Percentiles rank a stretch among this genome's conserved stretches.
These are phyloP conservation scores for Dalbergia oliveri DNA, from an alignment of 306 rosid species.

Conservation along the genomic window DNA sequence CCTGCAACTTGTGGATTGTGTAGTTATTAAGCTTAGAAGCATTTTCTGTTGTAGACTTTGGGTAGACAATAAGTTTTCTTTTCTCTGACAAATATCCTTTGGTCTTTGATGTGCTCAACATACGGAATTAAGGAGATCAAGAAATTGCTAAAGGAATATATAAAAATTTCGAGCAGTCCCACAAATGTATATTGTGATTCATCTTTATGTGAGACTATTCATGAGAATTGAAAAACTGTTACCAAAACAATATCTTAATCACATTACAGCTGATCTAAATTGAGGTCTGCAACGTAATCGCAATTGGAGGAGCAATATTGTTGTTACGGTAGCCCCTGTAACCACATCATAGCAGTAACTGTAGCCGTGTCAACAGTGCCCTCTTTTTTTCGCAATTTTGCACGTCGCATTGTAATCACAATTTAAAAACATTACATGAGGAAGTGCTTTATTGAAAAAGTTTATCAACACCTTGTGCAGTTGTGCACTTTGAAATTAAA, in stretches of 20 bases:
- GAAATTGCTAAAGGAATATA: background rate
- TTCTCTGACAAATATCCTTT: conserved; percentile 33
- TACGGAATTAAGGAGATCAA: background rate
- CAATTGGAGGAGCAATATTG: too few relatives aligned
- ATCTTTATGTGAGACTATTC: background rate
- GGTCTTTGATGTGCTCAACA: conserved; percentile 11
- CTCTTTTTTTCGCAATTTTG: too few relatives aligned
- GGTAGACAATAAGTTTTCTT: conserved; percentile 42
- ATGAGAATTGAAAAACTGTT: background rate
- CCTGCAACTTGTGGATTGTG: conserved; percentile 25
- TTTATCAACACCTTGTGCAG: background rate
- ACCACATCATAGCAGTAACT: too few relatives aligned
- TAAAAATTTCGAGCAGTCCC: background rate
- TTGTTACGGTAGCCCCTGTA: too few relatives aligned
- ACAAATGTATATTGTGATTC: background rate
- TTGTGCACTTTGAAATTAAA: conserved; percentile 1
- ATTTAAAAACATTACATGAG: too few relatives aligned
- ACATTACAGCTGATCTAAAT: too few relatives aligned
- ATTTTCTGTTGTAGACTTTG: conserved; percentile 43
- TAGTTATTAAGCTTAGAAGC: conserved; percentile 35
- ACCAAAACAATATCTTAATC: background rate
- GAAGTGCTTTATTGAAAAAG: conserved; percentile 1
- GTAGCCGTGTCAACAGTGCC: too few relatives aligned
- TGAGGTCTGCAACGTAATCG: too few relatives aligned
- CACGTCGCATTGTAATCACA: too few relatives aligned